Evolutionary conservation across 2,329 filamentous ascomycete species (phyloP), one percentile per base, ranked within the genome.

Genomic region (Pleoardoris graminearum): DNA sequence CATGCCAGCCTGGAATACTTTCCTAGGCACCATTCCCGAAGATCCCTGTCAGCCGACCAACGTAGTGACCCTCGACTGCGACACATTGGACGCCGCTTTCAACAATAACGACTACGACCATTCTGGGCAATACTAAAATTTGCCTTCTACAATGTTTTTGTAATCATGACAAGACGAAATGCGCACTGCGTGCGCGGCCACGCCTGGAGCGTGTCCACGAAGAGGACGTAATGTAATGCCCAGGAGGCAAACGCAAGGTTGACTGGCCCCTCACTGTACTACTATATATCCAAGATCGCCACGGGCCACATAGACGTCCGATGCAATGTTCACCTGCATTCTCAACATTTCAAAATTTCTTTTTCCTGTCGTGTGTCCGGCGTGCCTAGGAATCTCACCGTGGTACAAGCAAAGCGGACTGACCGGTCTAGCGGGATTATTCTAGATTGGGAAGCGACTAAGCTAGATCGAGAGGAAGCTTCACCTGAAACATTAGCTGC

Each of bases 11-110:
- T 58, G 48, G 50, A n/a, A 57, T 22, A 21, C 14, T 1, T 33
- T 57, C 25, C 36, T 54, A 17, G 53, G 33, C 22, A 53, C 52
- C 7, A 60, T 60, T 12, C 30, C 35, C 5, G 57, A 61, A 32
- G 59, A 61, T 14, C 16, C 48, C 2, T 8, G 50, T 3, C 25
- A 39, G 7, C 51, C 59, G 16, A 51, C 50, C 2, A 17, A 32
- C 7, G 44, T 50, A 5, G 46, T 48, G 23, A 21, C 41, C 0
- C 21, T 57, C 12, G 50, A 54, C 21, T 44, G 46, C 21, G 37
- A 46, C 17, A 33, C 27, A 8, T 12, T 54, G 11, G 17, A 46
- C 10, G 21, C 33, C 4, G 43, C 43, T 5, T 55, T 54, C 33
- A 23, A n/a, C n/a, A n/a, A 17, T 21, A 30, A 43, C 3, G 12